phyloP scores from a whole-genome alignment of 805 yeast genomes.

The Ogataea salicorniae region DNA sequence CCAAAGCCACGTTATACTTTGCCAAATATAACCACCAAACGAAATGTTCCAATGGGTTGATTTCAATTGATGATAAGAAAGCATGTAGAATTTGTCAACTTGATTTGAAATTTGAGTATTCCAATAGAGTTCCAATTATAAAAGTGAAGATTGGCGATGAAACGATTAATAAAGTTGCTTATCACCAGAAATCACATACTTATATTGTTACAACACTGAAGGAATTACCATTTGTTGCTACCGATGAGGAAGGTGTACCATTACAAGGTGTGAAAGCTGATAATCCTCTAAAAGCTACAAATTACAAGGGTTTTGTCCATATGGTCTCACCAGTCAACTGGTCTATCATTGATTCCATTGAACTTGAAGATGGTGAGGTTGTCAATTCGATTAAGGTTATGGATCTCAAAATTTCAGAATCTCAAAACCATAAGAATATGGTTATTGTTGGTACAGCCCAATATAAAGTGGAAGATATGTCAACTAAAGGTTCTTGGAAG shows the following conservation, averaged over 20 bases:
- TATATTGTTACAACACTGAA: constrained; percentile 57
- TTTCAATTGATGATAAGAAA: constrained; percentile 65
- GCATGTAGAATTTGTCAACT: constrained; percentile 59
- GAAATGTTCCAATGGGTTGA: constrained; percentile 44
- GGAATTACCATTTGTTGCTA: constrained; percentile 54
- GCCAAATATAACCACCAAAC: constrained; percentile 42
- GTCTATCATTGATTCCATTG: constrained; percentile 68
- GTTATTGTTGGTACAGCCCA: constrained; percentile 76
- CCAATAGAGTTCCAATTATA: constrained; percentile 56
- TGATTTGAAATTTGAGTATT: constrained; percentile 43
- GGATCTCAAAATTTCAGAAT: constrained; percentile 34
- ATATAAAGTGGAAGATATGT: constrained; percentile 72
- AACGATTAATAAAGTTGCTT: constrained; percentile 61
- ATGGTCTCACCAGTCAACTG: constrained; percentile 71
- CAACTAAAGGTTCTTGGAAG: constrained; percentile 73
- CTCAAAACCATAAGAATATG: constrained; percentile 46
- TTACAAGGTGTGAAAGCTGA: constrained; percentile 51
- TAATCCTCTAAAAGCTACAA: constrained; percentile 43
- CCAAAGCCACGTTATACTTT: constrained; percentile 60
- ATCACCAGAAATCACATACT: constrained; percentile 61
- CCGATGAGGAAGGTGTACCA: constrained; percentile 69
- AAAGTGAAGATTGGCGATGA: constrained; percentile 44
- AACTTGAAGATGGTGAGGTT: constrained; percentile 63
- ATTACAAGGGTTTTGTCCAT: constrained; percentile 56
- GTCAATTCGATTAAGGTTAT: constrained; percentile 53